Base-by-base conservation (phyloP, 768 basidiomycete species). In the Royoungia palumana region DNA sequence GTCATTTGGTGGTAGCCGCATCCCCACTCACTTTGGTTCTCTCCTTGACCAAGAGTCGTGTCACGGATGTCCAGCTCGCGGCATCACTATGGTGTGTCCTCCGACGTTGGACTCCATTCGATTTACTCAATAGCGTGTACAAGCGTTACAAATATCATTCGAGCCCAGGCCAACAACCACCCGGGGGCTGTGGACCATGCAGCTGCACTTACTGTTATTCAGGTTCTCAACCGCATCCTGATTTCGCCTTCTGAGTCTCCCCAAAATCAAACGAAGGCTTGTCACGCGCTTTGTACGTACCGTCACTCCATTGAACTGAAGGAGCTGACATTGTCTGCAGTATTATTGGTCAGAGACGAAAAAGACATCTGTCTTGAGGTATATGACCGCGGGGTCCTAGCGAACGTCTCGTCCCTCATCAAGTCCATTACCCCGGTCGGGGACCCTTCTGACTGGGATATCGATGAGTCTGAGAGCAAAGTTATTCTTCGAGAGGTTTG, bases 311-410 rank as follows among this genome's bases (percentile, higher is more conserved):
- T n/a, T 9, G 24, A n/a, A 38, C 35, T 17, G 41, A 27, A 27
- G 16, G 5, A 6, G 16, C 22, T 51, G 40, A 35, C 5, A 0
- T 38, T 28, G 17, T 39, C 19, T 45, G 9, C 22, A 81, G 86
- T 84, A 64, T 63, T 82, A 60, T 76, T 95, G 1, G 82, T 90
- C 3, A 70, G 75, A 16, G 93, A 94, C 55, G 81, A 92, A 58
- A 71, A 75, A 0, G 71, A 75, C 1, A 71, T 93, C 0, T 85
- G 88, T 55, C 71, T 83, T 47, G 71, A 75, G 3, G 90, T 90
- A 0, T 80, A 13, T 19, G 85, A 90, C n/a, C 79, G 81, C 20
- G 83, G 84, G 0, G 81, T 80, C 8, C 69, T 94, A 4, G 69
- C 72, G 5, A 78, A 73, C 38, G 69, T 94, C 2, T 75, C 71